Evolutionary conservation across 257 asterid genomes (phyloP).

Genomic region (Nicotiana sylvestris): DNA sequence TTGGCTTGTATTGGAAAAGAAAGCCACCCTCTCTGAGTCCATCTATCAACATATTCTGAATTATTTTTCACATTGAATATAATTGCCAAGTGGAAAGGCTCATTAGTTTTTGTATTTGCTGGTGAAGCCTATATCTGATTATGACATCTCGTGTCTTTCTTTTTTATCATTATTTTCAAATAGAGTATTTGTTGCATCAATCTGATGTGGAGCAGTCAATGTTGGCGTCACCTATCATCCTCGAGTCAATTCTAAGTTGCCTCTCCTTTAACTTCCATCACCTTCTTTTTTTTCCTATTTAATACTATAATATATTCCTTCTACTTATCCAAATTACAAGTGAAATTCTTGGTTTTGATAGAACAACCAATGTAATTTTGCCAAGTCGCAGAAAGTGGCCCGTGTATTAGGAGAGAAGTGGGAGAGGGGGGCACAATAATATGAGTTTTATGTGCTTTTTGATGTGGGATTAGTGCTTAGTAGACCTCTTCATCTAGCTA

Average conservation of each 20-base stretch:
- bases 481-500: not conserved
- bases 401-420: not conserved
- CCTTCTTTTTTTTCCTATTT: not conserved
- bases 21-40: slow-evolving; percentile 12
- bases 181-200: slow-evolving; percentile 28
- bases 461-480: not conserved
- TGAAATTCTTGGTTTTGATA: not conserved
- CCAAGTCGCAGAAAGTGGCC: not conserved
- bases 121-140: slow-evolving; percentile 19
- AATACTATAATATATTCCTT: not conserved
- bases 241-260: slow-evolving; percentile 18
- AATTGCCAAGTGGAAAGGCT: slow-evolving; percentile 24
- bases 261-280: not conserved
- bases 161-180: slow-evolving; percentile 8
- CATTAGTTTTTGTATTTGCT: slow-evolving; percentile 19
- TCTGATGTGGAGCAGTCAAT: slow-evolving; percentile 2
- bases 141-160: slow-evolving; percentile 12
- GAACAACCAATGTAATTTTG: not conserved
- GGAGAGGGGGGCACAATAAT: not conserved
- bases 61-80: slow-evolving; percentile 8
- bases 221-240: slow-evolving; percentile 7
- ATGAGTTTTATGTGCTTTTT: not conserved
- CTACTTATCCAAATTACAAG: not conserved
- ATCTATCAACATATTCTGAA: slow-evolving; percentile 10
- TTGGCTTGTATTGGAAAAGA: slow-evolving; percentile 23